Evolutionary conservation across 805 yeast genomes (phyloP).

Genomic region (Metschnikowia drakensbergensis): DNA sequence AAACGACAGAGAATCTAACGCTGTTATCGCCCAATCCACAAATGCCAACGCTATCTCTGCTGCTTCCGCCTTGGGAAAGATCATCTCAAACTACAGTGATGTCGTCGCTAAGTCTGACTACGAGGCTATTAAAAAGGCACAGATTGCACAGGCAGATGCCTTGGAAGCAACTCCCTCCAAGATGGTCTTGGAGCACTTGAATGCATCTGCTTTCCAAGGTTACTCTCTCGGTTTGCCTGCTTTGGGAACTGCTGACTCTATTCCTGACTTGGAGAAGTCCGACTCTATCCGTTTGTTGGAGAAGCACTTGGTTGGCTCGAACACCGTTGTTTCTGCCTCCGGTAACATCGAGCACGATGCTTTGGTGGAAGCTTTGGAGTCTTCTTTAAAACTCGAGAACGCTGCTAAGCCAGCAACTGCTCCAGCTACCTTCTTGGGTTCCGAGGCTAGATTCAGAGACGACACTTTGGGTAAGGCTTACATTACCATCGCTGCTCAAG

Average conservation of each 20-base stretch:
- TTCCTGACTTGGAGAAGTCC: constrained; percentile 51
- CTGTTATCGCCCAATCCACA: constrained; percentile 53
- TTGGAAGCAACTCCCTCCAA: constrained; percentile 56
- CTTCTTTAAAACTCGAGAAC: constrained; percentile 43
- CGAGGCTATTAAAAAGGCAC: constrained; percentile 43
- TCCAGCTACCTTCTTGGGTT: constrained; percentile 71
- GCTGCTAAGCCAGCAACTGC: constrained; percentile 48
- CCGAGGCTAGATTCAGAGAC: constrained; percentile 84
- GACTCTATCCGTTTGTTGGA: constrained; percentile 58
- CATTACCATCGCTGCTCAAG: constrained; percentile 70
- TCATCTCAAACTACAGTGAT: constrained; percentile 37
- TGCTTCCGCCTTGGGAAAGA: constrained; percentile 46
- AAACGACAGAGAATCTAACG: constrained; percentile 61
- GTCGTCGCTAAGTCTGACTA: constrained; percentile 44
- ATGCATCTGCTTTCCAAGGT: constrained; percentile 83
- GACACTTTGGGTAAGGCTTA: constrained; percentile 81
- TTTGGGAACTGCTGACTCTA: constrained; percentile 67
- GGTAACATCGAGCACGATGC: constrained; percentile 71
- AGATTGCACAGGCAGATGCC: constrained; percentile 44
- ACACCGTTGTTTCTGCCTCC: constrained; percentile 64
- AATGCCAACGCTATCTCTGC: constrained; percentile 51
- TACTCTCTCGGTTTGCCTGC: constrained; percentile 75
- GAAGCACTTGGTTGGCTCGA: constrained; percentile 56
- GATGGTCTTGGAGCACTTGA: constrained; percentile 69
- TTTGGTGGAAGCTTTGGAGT: constrained; percentile 62